Conservation (phyloP, 768 basidiomycete genomes). For the Boletus patriciae region DNA sequence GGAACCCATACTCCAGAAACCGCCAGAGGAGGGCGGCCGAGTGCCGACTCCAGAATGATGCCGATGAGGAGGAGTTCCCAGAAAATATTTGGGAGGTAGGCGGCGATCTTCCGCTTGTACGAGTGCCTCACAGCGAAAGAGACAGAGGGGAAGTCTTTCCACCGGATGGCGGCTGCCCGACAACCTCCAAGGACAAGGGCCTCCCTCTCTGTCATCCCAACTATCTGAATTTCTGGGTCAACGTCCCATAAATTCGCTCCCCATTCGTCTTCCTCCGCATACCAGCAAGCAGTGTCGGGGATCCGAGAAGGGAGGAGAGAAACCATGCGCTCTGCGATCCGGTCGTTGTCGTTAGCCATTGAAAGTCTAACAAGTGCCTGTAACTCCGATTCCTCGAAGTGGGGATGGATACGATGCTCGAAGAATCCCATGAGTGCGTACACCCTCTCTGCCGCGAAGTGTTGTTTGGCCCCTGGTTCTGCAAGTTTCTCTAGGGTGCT, state of each 20-base stretch:
- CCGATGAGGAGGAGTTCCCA: conserved; percentile 4
- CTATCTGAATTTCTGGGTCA: conserved; percentile 13
- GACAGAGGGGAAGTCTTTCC: conserved; percentile 25
- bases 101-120: conserved; percentile 5
- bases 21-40: too few species aligned
- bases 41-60: background rate
- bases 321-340: conserved; percentile 24
- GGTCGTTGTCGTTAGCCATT: conserved; percentile 26
- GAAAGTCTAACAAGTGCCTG: conserved; percentile 26
- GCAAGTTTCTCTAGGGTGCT: background rate
- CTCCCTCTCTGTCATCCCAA: conserved; percentile 19
- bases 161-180: conserved; percentile 20
- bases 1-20: background rate
- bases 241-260: conserved; percentile 23
- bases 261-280: conserved; percentile 20
- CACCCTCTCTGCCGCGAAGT: conserved; percentile 22
- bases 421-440: conserved; percentile 31
- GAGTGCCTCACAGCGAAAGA: conserved; percentile 19
- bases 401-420: conserved; percentile 23
- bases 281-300: conserved; percentile 14
- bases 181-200: conserved; percentile 26
- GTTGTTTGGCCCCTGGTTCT: background rate
- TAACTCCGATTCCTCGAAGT: conserved; percentile 15
- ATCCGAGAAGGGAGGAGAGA: conserved; percentile 15
- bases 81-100: background rate